phyloP scores from a whole-genome alignment of 164 flowering plant genomes.

The Taxillus chinensis region DNA sequence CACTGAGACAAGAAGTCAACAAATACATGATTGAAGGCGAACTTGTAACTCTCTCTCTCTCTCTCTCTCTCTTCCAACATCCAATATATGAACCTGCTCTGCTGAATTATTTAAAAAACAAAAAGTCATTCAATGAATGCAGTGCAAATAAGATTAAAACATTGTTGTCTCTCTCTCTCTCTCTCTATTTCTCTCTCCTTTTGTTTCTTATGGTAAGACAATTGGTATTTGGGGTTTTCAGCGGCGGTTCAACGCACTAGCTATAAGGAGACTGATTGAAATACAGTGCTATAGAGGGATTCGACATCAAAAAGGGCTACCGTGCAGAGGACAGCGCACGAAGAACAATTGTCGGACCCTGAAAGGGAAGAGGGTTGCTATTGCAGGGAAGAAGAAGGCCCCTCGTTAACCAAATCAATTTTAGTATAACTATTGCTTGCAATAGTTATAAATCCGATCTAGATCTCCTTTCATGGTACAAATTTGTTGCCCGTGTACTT shows the following conservation, averaged over 20 bases:
- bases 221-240: conserved; percentile 16
- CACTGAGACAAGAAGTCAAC: conserved; percentile 73
- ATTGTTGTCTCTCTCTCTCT: conserved; percentile 28
- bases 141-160: too few relatives aligned
- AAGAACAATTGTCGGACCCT: conserved; percentile 87
- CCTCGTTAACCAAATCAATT: conserved; percentile 22
- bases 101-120: too few relatives aligned
- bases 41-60: conserved; percentile 35
- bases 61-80: not conserved
- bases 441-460: not conserved
- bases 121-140: too few relatives aligned
- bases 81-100: not conserved
- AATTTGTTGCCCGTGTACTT: not conserved
- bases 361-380: conserved; percentile 80
- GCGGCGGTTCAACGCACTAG: conserved; percentile 80
- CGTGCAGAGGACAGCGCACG: conserved; percentile 91
- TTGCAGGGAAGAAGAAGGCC: conserved; percentile 91
- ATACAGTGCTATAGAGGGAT: conserved; percentile 88
- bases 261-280: conserved; percentile 82
- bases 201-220: not conserved
- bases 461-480: not conserved
- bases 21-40: conserved; percentile 97
- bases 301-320: conserved; percentile 78
- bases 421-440: not conserved
- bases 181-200: not conserved